Percentiles rank a stretch among this genome's conserved stretches.
Conservation (phyloP, 306 rosid genomes). For the Cucurbita ficifolia region DNA sequence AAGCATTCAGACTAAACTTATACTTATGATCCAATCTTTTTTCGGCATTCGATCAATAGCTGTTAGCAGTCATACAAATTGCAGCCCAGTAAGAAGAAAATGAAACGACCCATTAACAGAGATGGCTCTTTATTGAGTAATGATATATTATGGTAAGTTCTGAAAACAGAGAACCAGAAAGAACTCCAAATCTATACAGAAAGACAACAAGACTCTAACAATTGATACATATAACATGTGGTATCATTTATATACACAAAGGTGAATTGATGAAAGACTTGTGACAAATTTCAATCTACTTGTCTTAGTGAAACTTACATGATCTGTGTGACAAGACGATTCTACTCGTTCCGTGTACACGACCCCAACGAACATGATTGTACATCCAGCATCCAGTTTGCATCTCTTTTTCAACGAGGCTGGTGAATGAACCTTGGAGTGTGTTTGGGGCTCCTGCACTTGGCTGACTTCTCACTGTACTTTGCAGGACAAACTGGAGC, state of each 20-base stretch:
- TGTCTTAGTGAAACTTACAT: background rate
- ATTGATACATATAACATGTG: background rate
- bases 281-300: background rate
- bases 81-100: background rate
- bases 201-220: background rate
- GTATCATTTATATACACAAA: background rate
- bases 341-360: background rate
- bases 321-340: background rate
- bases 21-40: too few relatives aligned
- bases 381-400: background rate
- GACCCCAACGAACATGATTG: background rate
- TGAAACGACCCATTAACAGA: background rate
- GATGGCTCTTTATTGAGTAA: background rate
- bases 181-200: background rate
- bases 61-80: background rate
- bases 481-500: constrained; percentile 19
- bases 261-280: background rate
- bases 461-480: constrained; percentile 31
- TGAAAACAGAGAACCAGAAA: background rate
- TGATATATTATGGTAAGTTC: background rate
- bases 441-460: constrained; percentile 20
- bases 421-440: constrained; percentile 34
- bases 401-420: constrained; percentile 28
- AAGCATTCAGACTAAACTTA: too few relatives aligned
- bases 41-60: background rate